Evolutionary conservation across 169 alveolate genomes (phyloP), one percentile per base, ranked within the genome.

Genomic region (Blepharisma undulans): DNA sequence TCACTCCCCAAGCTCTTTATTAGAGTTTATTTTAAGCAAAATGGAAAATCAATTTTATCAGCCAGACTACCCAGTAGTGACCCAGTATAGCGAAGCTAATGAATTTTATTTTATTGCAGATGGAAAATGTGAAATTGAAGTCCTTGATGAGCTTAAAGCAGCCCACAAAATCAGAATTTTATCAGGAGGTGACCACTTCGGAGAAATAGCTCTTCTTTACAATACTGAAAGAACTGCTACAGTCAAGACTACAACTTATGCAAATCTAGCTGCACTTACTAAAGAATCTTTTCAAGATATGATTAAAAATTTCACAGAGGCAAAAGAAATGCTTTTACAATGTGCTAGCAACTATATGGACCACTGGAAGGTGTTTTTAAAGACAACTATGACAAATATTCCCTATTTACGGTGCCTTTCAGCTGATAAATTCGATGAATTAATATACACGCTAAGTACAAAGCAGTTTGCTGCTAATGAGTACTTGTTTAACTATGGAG

Each of bases 181-280:
- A 92, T 88, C 95, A 27, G 96, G 91, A 92, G 99, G 99, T 4
- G 99, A 98, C 86, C 98, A 98, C 95, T 99, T 99, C 93, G 99
- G 99, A n/a, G 99, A 99, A 94, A 92, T 99, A 48, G 99, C 99
- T 76, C 93, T 99, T 34, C 78, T 99, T 6, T 98, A 96, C 74
- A 97, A 98, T 85, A 97, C 98, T 27, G 99, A 99, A 25, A 96
- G 99, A 94, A 99, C 99, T 79, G 99, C 99, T 66, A 98, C 99
- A 87, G 98, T 98, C 74, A 95, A 97, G 87, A 99, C 99, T 14
- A 89, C 32, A 72, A 91, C 33, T 22, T 88, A 74, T 76, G 27
- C 92, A 1, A 72, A 25, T 12, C 14, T 88, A 22, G 87, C 87
- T 19, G 74, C n/a, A 5, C 36, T 86, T 30, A 2, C 60, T 66